These are phyloP conservation scores for Musa itinerans DNA, from an alignment of 176 grass and related monocot species.

Conservation along the genomic window DNA sequence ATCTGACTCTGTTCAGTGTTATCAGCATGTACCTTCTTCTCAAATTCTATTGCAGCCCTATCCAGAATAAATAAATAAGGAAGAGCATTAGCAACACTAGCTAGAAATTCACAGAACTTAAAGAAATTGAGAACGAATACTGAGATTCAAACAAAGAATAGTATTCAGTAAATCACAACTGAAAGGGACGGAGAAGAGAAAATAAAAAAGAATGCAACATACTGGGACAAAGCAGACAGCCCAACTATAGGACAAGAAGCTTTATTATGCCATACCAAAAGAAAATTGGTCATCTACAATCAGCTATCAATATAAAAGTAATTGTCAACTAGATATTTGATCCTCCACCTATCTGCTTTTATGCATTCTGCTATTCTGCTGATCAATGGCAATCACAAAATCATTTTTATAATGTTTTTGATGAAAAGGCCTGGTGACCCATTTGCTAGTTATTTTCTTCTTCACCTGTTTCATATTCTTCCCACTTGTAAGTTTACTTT, in stretches of 20 bases:
- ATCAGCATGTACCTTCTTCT: conserved; percentile 92
- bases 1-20: conserved; percentile 70
- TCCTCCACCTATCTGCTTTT: neutral
- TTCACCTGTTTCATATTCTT: too few relatives aligned
- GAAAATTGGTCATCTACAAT: neutral
- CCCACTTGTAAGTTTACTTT: too few relatives aligned
- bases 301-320: neutral
- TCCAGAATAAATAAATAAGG: neutral
- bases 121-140: neutral
- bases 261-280: neutral
- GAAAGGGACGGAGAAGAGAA: neutral
- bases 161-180: neutral
- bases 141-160: neutral
- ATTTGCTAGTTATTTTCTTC: too few relatives aligned
- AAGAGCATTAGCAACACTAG: neutral
- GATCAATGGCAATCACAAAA: too few relatives aligned
- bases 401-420: too few relatives aligned
- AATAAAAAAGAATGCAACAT: neutral
- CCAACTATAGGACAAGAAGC: neutral
- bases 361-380: neutral
- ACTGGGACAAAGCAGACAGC: neutral
- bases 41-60: conserved; percentile 85
- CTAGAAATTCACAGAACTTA: neutral
- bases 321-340: neutral
- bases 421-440: too few relatives aligned